Conservation (phyloP, 305 asterid species). For the Euphrasia arctica region DNA sequence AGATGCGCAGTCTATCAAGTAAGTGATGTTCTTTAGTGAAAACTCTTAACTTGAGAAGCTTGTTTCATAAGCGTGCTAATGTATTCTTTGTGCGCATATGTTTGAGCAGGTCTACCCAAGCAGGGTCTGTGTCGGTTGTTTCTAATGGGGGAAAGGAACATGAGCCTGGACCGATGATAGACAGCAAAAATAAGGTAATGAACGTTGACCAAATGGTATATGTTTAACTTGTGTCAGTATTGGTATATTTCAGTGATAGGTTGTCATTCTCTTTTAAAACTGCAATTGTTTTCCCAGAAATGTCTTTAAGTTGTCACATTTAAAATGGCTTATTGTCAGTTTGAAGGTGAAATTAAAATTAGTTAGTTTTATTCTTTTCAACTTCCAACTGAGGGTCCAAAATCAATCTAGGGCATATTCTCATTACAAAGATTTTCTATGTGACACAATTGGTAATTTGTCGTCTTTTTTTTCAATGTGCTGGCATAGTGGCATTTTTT, state of each 20-base stretch:
- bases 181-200: constrained; percentile 55
- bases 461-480: neutral
- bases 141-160: constrained; percentile 47
- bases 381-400: constrained; percentile 18
- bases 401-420: constrained; percentile 5
- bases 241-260: constrained; percentile 18
- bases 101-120: constrained; percentile 48
- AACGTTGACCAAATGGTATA: constrained; percentile 49
- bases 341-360: constrained; percentile 4
- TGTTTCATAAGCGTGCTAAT: constrained; percentile 19
- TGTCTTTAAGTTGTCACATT: neutral
- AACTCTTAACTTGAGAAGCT: constrained; percentile 19
- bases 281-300: constrained; percentile 12
- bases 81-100: constrained; percentile 22
- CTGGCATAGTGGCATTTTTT: constrained; percentile 4
- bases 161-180: constrained; percentile 44
- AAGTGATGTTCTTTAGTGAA: constrained; percentile 24
- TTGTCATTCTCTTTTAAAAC: constrained; percentile 11
- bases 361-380: constrained; percentile 4
- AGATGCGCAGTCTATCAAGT: constrained; percentile 59
- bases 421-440: neutral
- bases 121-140: constrained; percentile 38
- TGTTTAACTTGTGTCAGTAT: constrained; percentile 18
- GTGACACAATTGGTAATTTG: neutral
- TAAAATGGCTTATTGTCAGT: constrained; percentile 4